Conservation (phyloP, 129 eudicot species). For the Cynara cardunculus region DNA sequence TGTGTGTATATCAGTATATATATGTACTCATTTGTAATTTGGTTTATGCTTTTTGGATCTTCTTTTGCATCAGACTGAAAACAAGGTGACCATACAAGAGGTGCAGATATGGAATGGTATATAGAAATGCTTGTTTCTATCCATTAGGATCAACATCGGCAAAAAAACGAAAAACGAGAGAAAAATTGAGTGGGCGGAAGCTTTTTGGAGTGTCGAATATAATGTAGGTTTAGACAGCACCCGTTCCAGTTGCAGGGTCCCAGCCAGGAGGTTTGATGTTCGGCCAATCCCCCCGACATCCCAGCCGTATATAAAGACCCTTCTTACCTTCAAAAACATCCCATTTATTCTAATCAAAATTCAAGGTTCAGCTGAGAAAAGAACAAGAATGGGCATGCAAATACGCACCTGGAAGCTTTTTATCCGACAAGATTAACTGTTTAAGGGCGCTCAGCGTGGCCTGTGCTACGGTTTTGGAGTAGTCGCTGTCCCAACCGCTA, state of each 20-base stretch:
- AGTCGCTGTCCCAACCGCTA: constrained; percentile 73
- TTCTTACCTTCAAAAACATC: constrained; percentile 62
- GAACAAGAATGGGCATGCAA: neutral
- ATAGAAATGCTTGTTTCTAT: neutral
- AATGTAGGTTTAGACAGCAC: constrained; percentile 8
- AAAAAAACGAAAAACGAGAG: neutral
- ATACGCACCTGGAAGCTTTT: constrained; percentile 73
- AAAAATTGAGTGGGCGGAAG: neutral
- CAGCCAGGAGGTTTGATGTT: constrained; percentile 91
- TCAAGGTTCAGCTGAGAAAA: neutral
- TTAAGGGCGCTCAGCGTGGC: constrained; percentile 89
- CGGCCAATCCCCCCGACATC: constrained; percentile 99
- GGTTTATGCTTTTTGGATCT: too few species aligned
- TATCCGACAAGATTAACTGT: constrained; percentile 68
- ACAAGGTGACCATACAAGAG: too few species aligned
- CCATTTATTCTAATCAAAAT: neutral
- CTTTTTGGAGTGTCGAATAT: neutral
- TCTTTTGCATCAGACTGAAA: too few species aligned
- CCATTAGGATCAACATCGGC: neutral
- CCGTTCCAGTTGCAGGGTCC: constrained; percentile 60
- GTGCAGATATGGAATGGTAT: too few species aligned
- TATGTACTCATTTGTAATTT: too few species aligned
- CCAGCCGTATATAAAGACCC: constrained; percentile 80
- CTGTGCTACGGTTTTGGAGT: constrained; percentile 84
- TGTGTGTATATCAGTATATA: too few species aligned